Evolutionary conservation across 192 early-diverging fungal species (phyloP), one percentile per base, ranked within the genome.

Genomic region (Umbelopsis sp.): DNA sequence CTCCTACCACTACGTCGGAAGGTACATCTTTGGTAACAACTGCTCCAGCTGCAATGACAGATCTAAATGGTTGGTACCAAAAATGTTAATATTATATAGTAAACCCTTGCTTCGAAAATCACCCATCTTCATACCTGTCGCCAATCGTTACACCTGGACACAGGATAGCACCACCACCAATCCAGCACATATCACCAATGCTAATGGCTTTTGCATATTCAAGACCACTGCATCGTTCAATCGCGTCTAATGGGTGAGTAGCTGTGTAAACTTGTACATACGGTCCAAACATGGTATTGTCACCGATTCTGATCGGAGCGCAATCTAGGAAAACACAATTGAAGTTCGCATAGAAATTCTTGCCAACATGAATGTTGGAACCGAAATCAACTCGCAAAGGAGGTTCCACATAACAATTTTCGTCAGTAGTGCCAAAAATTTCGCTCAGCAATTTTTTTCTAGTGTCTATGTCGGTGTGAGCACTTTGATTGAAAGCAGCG

Each of bases 11-110:
- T 1, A 88, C 84, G 54, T 92, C 85, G 7, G 88, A 71, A 7
- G 89, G 90, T 0, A 98, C 91, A 65, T 95, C 89, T 77, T 94
- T 95, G 20, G 94, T 97, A 21, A 98, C 96, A 6, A 98, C 90
- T 25, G 89, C 80, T 2, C 95, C 96, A 9, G 94, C 97, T 9
- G 87, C 93, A 51, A 93, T 45, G 0, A 88, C 91, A 10, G 79
- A 68, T 12, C 56, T 62, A 62, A 29, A 17, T 26, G 0, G 4
- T 14, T 12, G 24, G 22, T 34, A 62, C 4, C 4, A 20, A 29
- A 32, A 2, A 32, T 29, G 31, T 32, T 62, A 54, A 24, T 16
- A 1, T 16, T 31, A 65, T 31, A 4, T 17, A 38, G 24, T 66
- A 10, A 12, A 34, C 38, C 26, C 43, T 53, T 17, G 21, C 11